Evolutionary conservation across 2,329 filamentous ascomycete species (phyloP).

Genomic region (Sporothrix pallida): DNA sequence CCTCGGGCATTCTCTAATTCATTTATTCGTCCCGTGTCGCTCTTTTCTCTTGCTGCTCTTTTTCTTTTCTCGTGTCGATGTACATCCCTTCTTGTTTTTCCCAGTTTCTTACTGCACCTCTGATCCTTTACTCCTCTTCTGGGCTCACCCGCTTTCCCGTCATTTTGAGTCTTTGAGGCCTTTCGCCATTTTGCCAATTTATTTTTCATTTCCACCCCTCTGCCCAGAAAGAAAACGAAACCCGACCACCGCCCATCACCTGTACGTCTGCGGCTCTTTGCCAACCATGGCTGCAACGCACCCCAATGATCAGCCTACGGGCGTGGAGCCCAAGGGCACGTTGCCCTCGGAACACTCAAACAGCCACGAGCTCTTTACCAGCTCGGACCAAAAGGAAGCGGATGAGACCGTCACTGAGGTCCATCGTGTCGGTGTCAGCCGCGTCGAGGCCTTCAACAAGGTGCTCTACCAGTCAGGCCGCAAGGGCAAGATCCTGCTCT

Average conservation of each 20-base stretch:
- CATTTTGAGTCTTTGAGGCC: too few species aligned
- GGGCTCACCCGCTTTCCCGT: too few species aligned
- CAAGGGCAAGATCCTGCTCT: slow-evolving; percentile 43
- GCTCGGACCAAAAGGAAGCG: slow-evolving; percentile 8
- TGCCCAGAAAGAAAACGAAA: not conserved
- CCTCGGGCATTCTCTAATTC: not conserved
- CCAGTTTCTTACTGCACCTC: not conserved
- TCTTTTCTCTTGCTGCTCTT: not conserved
- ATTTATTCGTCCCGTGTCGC: slow-evolving; percentile 26
- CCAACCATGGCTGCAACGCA: slow-evolving; percentile 23
- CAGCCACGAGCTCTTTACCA: not conserved
- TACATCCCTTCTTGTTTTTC: not conserved
- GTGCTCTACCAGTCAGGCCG: slow-evolving; percentile 48
- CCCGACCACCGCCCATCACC: not conserved
- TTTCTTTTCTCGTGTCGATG: not conserved
- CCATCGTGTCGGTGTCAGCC: slow-evolving; percentile 43
- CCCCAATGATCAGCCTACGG: slow-evolving; percentile 2
- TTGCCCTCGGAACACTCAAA: not conserved
- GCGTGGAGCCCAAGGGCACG: slow-evolving; percentile 36
- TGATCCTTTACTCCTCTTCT: too few species aligned
- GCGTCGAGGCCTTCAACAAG: slow-evolving; percentile 50
- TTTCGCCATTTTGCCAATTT: not conserved
- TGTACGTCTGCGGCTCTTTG: not conserved
- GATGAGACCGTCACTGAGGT: slow-evolving; percentile 41
- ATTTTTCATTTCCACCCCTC: not conserved